Conservation (phyloP, 1,284 basidiomycete species). For the Ustilago cynodontis region DNA sequence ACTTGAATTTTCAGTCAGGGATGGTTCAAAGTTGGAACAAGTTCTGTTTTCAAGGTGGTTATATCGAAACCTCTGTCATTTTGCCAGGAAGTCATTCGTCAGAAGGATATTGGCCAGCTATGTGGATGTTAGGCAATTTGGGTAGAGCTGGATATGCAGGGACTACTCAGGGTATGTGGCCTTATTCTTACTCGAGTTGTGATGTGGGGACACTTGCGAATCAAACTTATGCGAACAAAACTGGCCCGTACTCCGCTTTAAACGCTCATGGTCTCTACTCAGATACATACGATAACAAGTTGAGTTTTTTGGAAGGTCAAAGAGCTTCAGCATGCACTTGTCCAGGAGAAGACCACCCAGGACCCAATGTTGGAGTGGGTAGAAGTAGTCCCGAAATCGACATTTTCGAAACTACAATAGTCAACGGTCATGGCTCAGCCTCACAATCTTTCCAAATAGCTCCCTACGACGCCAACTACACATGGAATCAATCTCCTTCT, state of each 20-base stretch:
- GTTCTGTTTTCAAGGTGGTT: conserved; percentile 66
- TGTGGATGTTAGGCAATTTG: conserved; percentile 62
- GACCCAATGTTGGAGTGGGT: conserved; percentile 48
- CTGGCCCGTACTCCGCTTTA: conserved; percentile 36
- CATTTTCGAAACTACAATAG: conserved; percentile 70
- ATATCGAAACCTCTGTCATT: conserved; percentile 46
- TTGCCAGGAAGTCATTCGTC: conserved; percentile 53
- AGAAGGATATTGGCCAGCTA: conserved; percentile 72
- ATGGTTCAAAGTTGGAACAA: conserved; percentile 68
- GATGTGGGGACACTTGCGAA: conserved; percentile 61
- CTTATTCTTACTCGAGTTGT: conserved; percentile 69
- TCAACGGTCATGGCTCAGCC: conserved; percentile 26
- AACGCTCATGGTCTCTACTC: conserved; percentile 28
- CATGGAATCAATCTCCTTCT: conserved; percentile 40
- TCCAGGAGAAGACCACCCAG: conserved; percentile 52
- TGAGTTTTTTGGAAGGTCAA: conserved; percentile 51
- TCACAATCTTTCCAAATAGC: conserved; percentile 68
- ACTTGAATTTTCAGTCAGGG: conserved; percentile 61
- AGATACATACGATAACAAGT: conserved; percentile 9
- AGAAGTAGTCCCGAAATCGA: conserved; percentile 68
- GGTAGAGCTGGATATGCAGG: conserved; percentile 63
- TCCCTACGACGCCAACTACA: conserved; percentile 65
- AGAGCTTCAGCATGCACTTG: conserved; percentile 58
- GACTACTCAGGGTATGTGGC: conserved; percentile 65
- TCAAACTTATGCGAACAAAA: conserved; percentile 50